A percentile compares a stretch with the other conserved stretches of the same genome.
Evolutionary conservation across 176 grass and related monocot genomes (phyloP).

Genomic region (Paspalum vaginatum): DNA sequence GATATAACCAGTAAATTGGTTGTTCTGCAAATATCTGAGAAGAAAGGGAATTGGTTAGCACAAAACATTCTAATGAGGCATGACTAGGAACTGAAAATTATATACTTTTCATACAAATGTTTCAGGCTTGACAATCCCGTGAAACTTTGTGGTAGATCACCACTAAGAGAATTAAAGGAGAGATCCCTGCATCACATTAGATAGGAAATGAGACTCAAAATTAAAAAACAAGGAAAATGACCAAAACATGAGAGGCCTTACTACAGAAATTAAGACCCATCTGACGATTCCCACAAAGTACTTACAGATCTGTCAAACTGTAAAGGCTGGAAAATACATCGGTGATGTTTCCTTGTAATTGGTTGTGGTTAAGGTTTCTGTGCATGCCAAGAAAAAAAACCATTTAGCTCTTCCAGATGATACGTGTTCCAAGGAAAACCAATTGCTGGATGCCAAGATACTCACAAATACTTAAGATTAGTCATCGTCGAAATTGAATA

Average conservation of each 20-base stretch:
- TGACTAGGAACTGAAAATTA: slow-evolving; percentile 24
- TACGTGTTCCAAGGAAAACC: slow-evolving; percentile 24
- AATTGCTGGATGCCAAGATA: slow-evolving; percentile 30
- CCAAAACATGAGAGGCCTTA: not conserved
- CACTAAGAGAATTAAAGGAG: slow-evolving; percentile 78
- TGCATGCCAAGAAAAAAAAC: slow-evolving; percentile 15
- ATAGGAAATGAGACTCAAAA: slow-evolving; percentile 42
- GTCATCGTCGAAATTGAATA: slow-evolving; percentile 79
- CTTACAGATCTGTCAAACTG: slow-evolving; percentile 82
- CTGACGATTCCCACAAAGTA: slow-evolving; percentile 33
- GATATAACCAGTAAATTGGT: slow-evolving; percentile 85
- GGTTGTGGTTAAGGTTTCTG: slow-evolving; percentile 88
- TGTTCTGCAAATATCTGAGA: slow-evolving; percentile 89
- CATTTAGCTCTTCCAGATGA: slow-evolving; percentile 44
- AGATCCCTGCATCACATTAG: slow-evolving; percentile 67
- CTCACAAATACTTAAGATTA: slow-evolving; percentile 84
- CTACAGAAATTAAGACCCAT: slow-evolving; percentile 22
- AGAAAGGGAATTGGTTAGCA: slow-evolving; percentile 37
- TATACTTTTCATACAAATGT: slow-evolving; percentile 64
- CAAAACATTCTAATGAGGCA: slow-evolving; percentile 12
- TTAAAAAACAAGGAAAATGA: not conserved
- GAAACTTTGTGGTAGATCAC: slow-evolving; percentile 79
- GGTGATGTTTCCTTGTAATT: slow-evolving; percentile 77
- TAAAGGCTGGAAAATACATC: slow-evolving; percentile 75
- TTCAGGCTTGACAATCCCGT: slow-evolving; percentile 76